Evolutionary conservation across 192 early-diverging fungal species (phyloP).

Genomic region (Pilaira anomala): DNA sequence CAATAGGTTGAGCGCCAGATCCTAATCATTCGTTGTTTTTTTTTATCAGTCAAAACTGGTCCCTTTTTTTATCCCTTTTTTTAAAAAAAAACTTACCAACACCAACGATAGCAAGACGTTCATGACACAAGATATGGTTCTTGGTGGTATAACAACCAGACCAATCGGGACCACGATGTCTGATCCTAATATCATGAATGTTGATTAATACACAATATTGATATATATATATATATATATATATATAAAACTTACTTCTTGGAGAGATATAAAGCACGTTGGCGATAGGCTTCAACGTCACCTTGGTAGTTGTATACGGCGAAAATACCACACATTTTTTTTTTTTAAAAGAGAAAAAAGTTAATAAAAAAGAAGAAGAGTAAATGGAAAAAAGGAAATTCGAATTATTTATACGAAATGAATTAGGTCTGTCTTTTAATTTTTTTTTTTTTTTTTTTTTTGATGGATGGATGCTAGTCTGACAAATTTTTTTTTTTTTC

Average conservation of each 20-base stretch:
- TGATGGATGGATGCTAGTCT: too few relatives aligned
- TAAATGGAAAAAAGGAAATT: neutral
- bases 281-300: constrained; percentile 72
- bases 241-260: constrained; percentile 62
- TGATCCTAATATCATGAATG: constrained; percentile 51
- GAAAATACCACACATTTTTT: constrained; percentile 95
- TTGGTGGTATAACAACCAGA: constrained; percentile 78
- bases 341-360: neutral
- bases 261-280: constrained; percentile 80
- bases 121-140: constrained; percentile 92
- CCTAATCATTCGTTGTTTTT: constrained; percentile 56
- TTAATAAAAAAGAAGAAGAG: neutral
- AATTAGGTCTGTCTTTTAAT: too few relatives aligned
- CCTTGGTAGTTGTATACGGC: constrained; percentile 86
- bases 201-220: neutral
- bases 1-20: constrained; percentile 93
- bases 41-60: too few relatives aligned
- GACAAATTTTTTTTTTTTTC: too few relatives aligned
- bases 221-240: neutral
- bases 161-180: constrained; percentile 99
- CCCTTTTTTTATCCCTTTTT: too few relatives aligned
- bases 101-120: constrained; percentile 98
- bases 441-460: too few relatives aligned
- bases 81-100: constrained; percentile 63
- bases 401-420: too few relatives aligned